A percentile compares a stretch with the other conserved stretches of the same genome.
These are phyloP conservation scores for Chalciporus sp. DNA, from an alignment of 1,284 basidiomycete species.

Conservation along the genomic window DNA sequence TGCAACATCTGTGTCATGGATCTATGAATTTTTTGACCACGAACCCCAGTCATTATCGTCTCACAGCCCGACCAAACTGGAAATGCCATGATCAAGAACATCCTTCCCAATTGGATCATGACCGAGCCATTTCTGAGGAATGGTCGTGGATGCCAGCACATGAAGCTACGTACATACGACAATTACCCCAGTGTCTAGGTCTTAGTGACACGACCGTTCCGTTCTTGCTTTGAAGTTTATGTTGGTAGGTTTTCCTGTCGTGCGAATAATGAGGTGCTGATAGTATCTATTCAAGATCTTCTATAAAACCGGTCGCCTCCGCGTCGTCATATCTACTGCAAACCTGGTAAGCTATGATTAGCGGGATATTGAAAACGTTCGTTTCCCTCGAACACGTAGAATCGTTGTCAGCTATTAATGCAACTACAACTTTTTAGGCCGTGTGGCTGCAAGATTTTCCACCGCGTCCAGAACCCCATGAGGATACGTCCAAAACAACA, in stretches of 20 bases:
- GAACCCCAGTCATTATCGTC: conserved; percentile 71
- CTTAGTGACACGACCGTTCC: background rate
- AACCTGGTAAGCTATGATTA: conserved; percentile 76
- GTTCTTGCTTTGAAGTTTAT: conserved; percentile 53
- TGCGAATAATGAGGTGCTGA: background rate
- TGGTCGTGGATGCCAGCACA: conserved; percentile 76
- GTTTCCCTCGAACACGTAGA: conserved; percentile 10
- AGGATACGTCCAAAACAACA: conserved; percentile 48
- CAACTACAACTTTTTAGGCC: conserved; percentile 42
- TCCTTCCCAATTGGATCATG: conserved; percentile 73
- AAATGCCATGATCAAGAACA: conserved; percentile 56
- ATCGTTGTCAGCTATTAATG: background rate
- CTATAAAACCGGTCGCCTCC: conserved; percentile 70
- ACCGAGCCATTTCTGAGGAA: conserved; percentile 62
- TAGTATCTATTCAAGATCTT: conserved; percentile 52
- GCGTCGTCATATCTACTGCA: conserved; percentile 73
- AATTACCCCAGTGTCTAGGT: background rate
- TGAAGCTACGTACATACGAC: conserved; percentile 61
- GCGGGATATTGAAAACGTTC: conserved; percentile 79
- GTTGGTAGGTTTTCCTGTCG: conserved; percentile 47
- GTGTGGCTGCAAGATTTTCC: conserved; percentile 82
- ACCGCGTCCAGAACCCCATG: conserved; percentile 44
- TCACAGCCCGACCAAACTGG: conserved; percentile 58
- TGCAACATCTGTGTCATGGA: conserved; percentile 62
- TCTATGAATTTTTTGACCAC: conserved; percentile 65